Base-by-base conservation (phyloP, 2,329 filamentous ascomycete genomes). In the Diplodia sapinea region DNA sequence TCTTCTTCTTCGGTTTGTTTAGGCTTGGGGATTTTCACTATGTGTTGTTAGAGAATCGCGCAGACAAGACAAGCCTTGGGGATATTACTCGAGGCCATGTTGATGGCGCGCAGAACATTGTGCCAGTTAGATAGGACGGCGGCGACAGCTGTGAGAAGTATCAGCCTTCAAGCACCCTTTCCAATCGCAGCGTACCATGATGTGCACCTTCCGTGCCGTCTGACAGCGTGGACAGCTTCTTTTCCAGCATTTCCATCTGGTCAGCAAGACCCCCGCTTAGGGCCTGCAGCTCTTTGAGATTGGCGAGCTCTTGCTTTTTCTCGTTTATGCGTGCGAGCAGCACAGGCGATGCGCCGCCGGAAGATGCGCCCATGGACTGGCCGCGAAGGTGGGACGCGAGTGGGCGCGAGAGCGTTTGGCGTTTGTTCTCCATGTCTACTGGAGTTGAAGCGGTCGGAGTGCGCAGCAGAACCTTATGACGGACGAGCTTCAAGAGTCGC, bases 101-200 rank as follows among this genome's bases (percentile, higher is more conserved):
- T 91, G 74, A 96, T 94, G 51, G 91, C 91, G 71, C 90, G 85
- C 69, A 96, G 84, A 71, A 96, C 92, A 73, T 92, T 94, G 78
- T 94, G 90, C 92, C 92, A 96, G 77, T 95, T 96, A 65, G 89
- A 87, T 76, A 96, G 83, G 26, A 96, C 92, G n/a, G 89, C 86
- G 49, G 92, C 92, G 74, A 96, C 92, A 69, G 91, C 91, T 63
- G 47, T 31, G n/a, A 26, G 29, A 23, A 17, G 1, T 5, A 8
- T 63, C 20, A 63, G 59, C 47, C 6, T 17, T 13, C 4, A 6
- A 31, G 12, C 12, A 11, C 5, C 26, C 43, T 15, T 3, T 17
- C 11, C 31, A 20, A 36, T 36, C 11, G 4, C n/a, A 4, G 17
- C 3, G 12, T 20, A 20, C 3, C 5, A 31, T n/a, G 8, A 17